Evolutionary conservation across 202 grass and related monocot species (phyloP), one percentile per base, ranked within the genome.

Genomic region (Carex arenaria): DNA sequence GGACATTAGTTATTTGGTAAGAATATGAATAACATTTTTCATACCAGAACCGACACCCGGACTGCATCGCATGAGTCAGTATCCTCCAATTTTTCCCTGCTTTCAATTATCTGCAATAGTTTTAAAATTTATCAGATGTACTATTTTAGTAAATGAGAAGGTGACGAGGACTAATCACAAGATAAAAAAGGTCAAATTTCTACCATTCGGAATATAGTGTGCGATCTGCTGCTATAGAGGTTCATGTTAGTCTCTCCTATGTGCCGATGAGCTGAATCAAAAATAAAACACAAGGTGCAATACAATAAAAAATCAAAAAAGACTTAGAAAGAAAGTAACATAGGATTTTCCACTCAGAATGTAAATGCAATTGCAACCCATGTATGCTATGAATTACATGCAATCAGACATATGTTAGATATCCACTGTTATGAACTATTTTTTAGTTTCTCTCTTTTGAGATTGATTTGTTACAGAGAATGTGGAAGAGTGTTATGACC

Each of bases 201-300:
- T 90, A 95, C 92, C 95, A 98, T 98, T 67, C 92, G 89, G 79
- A 98, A 98, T 85, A 98, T 98, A 61, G 92, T 98, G 77, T 95
- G 95, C 77, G 95, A 98, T 82, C 95, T 92, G 54, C 95, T 98
- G 45, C 95, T 98, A 20, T 98, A 90, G 31, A 95, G 65, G 89
- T 98, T 98, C 95, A 98, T 95, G 68, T 98, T 98, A 63, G 95
- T 98, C 85, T 98, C 95, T 81, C 95, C 95, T 28, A 95, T 93
- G 76, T 95, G 95, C 47, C 95, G 89, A 60, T 95, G 95, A 55
- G 95, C 95, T 98, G 89, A 82, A 68, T 23, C 9, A 85, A 67
- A 60, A 88, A 62, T 17, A 47, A 84, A 55, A 67, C 61, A 49
- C 51, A 49, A 60, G n/a, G 49, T 20, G 11, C 40, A 64, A 67